These are phyloP conservation scores for Malus hybrid DNA, from an alignment of 331 rosid genomes.

Conservation along the genomic window DNA sequence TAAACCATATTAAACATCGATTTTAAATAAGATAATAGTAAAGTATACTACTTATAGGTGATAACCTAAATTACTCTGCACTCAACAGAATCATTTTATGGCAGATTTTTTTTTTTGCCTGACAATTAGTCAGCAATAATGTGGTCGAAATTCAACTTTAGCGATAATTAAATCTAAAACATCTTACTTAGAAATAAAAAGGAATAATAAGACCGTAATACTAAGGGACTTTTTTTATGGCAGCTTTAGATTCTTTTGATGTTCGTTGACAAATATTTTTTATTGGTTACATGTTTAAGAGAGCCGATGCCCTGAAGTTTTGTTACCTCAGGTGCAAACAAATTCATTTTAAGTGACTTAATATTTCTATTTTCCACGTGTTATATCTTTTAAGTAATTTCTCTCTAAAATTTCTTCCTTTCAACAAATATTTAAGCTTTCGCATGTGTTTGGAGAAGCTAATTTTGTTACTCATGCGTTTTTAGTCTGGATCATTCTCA, in stretches of 20 bases:
- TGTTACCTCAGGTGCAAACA: not conserved
- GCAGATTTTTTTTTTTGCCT: not conserved
- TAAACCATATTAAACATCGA: not conserved
- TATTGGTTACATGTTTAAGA: not conserved
- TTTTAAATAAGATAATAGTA: not conserved
- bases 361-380: not conserved
- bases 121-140: no score
- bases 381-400: not conserved
- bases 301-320: not conserved
- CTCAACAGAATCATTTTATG: not conserved
- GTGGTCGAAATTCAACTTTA: no score
- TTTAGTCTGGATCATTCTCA: not conserved
- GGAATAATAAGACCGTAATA: no score
- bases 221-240: no score
- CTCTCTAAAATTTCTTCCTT: not conserved
- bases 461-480: not conserved
- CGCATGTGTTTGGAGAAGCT: not conserved
- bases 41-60: not conserved
- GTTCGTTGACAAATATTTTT: not conserved
- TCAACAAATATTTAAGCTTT: not conserved
- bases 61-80: not conserved
- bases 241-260: constrained; percentile 4
- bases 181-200: no score
- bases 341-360: not conserved
- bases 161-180: no score